Percentiles rank a stretch among this genome's conserved stretches.
phyloP scores from a whole-genome alignment of 1,284 basidiomycete species.

The Farysia itapuensis region DNA sequence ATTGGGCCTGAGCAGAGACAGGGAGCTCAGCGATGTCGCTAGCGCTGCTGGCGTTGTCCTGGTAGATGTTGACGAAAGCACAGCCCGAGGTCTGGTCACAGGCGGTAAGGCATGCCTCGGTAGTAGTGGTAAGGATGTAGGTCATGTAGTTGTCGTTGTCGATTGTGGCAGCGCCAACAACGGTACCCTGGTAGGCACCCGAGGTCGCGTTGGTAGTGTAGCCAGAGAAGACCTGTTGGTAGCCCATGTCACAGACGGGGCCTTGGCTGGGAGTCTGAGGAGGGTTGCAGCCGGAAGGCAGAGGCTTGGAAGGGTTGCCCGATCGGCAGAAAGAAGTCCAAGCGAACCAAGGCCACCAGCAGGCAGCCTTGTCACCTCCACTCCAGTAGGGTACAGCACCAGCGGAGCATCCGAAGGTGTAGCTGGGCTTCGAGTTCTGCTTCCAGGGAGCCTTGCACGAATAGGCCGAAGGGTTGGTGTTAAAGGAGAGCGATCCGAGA shows the following conservation, averaged over 20 bases:
- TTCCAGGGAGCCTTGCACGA: slow-evolving; percentile 15
- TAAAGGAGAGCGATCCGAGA: slow-evolving; percentile 1
- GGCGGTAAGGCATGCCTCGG: slow-evolving; percentile 14
- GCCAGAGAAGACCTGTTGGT: slow-evolving; percentile 16
- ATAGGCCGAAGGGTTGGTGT: slow-evolving; percentile 3
- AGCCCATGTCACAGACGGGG: slow-evolving; percentile 7
- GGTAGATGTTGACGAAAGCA: slow-evolving; percentile 36
- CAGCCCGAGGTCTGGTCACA: slow-evolving; percentile 23
- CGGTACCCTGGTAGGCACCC: slow-evolving; percentile 24
- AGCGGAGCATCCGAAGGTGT: background rate
- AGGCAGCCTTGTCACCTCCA: slow-evolving; percentile 19
- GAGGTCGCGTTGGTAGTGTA: slow-evolving; percentile 11
- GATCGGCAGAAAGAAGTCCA: slow-evolving; percentile 9
- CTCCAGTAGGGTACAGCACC: slow-evolving; percentile 13
- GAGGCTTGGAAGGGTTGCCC: slow-evolving; percentile 14
- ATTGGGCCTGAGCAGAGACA: slow-evolving; percentile 20
- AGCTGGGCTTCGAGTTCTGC: slow-evolving; percentile 7
- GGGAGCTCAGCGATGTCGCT: slow-evolving; percentile 9
- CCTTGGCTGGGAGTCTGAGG: background rate
- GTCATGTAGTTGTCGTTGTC: slow-evolving; percentile 39
- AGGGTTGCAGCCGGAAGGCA: slow-evolving; percentile 1
- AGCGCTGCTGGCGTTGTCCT: slow-evolving; percentile 16
- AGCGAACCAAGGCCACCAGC: slow-evolving; percentile 1
- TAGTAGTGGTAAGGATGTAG: slow-evolving; percentile 16
- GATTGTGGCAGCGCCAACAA: slow-evolving; percentile 23